Evolutionary conservation across 176 grass and related monocot genomes (phyloP).

Genomic region (Lolium rigidum): DNA sequence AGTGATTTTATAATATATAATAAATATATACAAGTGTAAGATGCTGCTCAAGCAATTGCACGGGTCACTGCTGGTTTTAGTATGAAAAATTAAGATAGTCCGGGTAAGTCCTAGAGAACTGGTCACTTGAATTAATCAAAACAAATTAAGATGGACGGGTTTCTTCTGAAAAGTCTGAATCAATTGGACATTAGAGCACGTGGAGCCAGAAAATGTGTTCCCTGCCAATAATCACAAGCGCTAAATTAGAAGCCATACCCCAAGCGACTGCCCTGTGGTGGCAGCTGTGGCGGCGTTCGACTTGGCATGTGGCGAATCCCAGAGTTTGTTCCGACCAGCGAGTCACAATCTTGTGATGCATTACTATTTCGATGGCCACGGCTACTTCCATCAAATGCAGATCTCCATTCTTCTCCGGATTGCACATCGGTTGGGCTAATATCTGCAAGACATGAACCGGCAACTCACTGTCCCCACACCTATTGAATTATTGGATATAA

Average conservation of each 20-base stretch:
- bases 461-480: background rate
- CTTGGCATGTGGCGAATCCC: slow-evolving; percentile 58
- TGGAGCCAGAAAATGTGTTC: background rate
- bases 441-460: slow-evolving; percentile 43
- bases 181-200: slow-evolving; percentile 1
- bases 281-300: slow-evolving; percentile 60
- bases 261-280: slow-evolving; percentile 45
- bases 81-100: no score
- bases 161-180: slow-evolving; percentile 26
- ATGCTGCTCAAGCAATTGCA: no score
- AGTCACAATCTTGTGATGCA: slow-evolving; percentile 53
- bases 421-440: slow-evolving; percentile 45
- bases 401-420: slow-evolving; percentile 75
- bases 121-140: no score
- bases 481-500: no score
- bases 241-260: background rate
- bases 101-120: no score
- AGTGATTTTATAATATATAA: no score
- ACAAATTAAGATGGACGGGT: no score
- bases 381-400: slow-evolving; percentile 59
- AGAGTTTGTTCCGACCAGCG: slow-evolving; percentile 33
- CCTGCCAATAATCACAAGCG: background rate
- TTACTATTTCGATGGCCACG: slow-evolving; percentile 34
- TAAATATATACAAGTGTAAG: no score
- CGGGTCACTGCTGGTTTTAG: no score